Evolutionary conservation across 2,329 filamentous ascomycete species (phyloP).

Genomic region (Xylariaceae sp.): DNA sequence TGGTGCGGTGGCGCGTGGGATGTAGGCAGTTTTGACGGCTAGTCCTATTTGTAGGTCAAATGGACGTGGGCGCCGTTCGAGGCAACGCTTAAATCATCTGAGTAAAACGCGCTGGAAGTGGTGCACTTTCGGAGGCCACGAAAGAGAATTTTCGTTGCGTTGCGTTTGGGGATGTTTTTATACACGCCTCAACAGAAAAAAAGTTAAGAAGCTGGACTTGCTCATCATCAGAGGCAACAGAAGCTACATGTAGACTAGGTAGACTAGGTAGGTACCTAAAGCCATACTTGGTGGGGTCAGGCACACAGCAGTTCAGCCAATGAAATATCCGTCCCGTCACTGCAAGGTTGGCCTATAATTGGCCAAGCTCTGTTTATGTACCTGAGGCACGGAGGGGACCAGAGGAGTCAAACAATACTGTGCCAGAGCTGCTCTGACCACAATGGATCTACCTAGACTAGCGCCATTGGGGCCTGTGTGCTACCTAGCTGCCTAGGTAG

Average conservation of each 20-base stretch:
- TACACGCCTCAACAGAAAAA: constrained; percentile 21
- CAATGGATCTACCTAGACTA: too few relatives aligned
- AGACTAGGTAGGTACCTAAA: too few relatives aligned
- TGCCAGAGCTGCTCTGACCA: too few relatives aligned
- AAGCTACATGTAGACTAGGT: too few relatives aligned
- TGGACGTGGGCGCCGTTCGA: constrained; percentile 38
- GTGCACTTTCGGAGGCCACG: neutral
- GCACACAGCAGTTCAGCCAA: neutral
- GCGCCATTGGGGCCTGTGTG: too few relatives aligned
- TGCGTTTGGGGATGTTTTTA: constrained; percentile 5
- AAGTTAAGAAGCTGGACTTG: constrained; percentile 18
- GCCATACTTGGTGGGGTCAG: constrained; percentile 13
- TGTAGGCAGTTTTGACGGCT: constrained; percentile 28
- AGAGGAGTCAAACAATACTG: too few relatives aligned
- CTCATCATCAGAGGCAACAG: constrained; percentile 1
- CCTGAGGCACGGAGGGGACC: too few relatives aligned
- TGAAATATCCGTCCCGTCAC: too few relatives aligned
- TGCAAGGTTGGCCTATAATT: too few relatives aligned
- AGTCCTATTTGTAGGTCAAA: constrained; percentile 38
- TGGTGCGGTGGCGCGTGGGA: constrained; percentile 25
- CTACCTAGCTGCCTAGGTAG: too few relatives aligned
- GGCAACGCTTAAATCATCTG: constrained; percentile 37
- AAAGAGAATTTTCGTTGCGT: neutral
- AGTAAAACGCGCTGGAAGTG: constrained; percentile 12
- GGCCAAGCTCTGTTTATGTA: too few relatives aligned